These are phyloP conservation scores for Asterella californica DNA, from an alignment of 225 moss, liverwort and hornwort genomes.

Conservation along the genomic window DNA sequence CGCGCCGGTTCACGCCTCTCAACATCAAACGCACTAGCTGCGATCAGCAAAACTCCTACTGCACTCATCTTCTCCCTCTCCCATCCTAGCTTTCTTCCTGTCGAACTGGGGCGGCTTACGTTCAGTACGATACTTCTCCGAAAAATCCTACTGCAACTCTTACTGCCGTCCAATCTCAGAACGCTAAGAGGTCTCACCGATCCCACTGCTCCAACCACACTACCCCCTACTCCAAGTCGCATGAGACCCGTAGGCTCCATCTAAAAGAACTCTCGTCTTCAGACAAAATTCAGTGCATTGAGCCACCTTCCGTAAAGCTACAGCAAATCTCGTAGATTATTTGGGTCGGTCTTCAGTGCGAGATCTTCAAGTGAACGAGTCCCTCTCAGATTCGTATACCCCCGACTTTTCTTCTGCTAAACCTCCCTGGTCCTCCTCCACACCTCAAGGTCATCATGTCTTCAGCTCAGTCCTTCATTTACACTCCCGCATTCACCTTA, in stretches of 20 bases:
- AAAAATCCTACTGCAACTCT: neutral
- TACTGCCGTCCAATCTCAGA: neutral
- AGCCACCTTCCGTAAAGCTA: neutral
- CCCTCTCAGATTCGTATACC: neutral
- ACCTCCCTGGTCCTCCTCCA: neutral
- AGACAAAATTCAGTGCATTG: slow-evolving; percentile 10
- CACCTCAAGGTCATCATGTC: neutral
- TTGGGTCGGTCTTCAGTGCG: neutral
- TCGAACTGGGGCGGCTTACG: neutral
- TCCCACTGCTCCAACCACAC: neutral
- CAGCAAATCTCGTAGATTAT: too few relatives aligned
- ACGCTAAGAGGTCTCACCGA: neutral
- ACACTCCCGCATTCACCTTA: neutral
- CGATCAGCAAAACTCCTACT: slow-evolving; percentile 26
- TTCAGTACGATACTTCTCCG: neutral
- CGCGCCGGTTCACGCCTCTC: slow-evolving; percentile 26
- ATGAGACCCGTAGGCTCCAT: slow-evolving; percentile 13
- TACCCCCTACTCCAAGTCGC: slow-evolving; percentile 11
- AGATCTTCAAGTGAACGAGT: too few relatives aligned
- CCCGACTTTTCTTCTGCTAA: neutral
- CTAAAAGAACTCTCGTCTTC: neutral
- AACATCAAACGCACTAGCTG: slow-evolving; percentile 28
- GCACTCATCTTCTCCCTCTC: slow-evolving; percentile 12
- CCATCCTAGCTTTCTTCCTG: slow-evolving; percentile 15
- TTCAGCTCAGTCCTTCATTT: neutral